phyloP scores from a whole-genome alignment of 2,329 filamentous ascomycete species.

The Phyllosticta capitalensis region DNA sequence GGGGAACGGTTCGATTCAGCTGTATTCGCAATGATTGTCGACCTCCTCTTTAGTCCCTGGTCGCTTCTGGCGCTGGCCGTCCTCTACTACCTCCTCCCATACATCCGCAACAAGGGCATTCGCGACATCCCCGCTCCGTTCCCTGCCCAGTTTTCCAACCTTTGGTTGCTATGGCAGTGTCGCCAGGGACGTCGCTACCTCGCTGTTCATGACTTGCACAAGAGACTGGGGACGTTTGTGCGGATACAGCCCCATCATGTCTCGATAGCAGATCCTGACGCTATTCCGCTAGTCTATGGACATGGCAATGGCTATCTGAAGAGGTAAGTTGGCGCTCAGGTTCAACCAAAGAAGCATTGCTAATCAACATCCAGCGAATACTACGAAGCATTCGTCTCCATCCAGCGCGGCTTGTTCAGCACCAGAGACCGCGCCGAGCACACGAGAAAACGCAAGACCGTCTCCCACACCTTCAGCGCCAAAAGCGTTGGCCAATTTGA shows the following conservation, averaged over 20 bases:
- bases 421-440: slow-evolving; percentile 75
- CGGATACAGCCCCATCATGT: slow-evolving; percentile 79
- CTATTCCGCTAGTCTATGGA: slow-evolving; percentile 68
- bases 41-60: slow-evolving; percentile 36
- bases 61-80: slow-evolving; percentile 40
- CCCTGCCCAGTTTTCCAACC: slow-evolving; percentile 58
- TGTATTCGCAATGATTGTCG: slow-evolving; percentile 20
- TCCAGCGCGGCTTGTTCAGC: slow-evolving; percentile 79
- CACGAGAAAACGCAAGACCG: slow-evolving; percentile 78
- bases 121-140: slow-evolving; percentile 52
- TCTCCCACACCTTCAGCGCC: slow-evolving; percentile 76
- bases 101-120: slow-evolving; percentile 48
- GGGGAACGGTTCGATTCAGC: background rate
- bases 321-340: slow-evolving; percentile 22
- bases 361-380: slow-evolving; percentile 53
- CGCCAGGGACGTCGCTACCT: slow-evolving; percentile 51
- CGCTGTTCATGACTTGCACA: slow-evolving; percentile 63
- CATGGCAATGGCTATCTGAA: slow-evolving; percentile 44
- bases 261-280: slow-evolving; percentile 69
- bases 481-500: slow-evolving; percentile 79
- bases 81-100: slow-evolving; percentile 50
- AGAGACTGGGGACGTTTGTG: slow-evolving; percentile 68
- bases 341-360: background rate
- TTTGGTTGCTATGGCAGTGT: slow-evolving; percentile 62
- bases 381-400: slow-evolving; percentile 87